phyloP scores from a whole-genome alignment of 2,329 filamentous ascomycete genomes.

The Colletotrichum filicis region DNA sequence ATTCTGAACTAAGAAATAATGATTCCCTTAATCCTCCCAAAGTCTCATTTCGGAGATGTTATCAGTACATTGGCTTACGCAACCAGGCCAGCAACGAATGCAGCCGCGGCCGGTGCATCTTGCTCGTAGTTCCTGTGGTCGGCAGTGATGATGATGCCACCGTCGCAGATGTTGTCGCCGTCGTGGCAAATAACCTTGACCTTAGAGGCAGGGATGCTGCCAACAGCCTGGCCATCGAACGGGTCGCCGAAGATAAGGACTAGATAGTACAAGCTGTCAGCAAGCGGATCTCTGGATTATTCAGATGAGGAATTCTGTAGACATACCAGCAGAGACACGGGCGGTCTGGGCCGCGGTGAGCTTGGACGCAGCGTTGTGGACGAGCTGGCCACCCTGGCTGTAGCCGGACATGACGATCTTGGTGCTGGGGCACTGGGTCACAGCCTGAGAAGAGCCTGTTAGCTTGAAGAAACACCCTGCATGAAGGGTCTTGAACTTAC shows the following conservation, averaged over 20 bases:
- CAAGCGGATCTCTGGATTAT: not conserved
- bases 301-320: not conserved
- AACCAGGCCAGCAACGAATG: conserved; percentile 39
- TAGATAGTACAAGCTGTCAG: conserved; percentile 19
- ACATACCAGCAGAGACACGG: conserved; percentile 42
- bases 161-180: conserved; percentile 46
- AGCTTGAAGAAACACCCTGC: not conserved
- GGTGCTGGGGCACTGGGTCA: conserved; percentile 55
- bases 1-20: not conserved
- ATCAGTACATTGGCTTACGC: not conserved
- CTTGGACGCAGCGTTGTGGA: conserved; percentile 55
- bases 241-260: conserved; percentile 37
- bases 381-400: conserved; percentile 52
- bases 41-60: not conserved
- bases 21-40: not conserved
- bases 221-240: conserved; percentile 17
- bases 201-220: conserved; percentile 14
- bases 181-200: conserved; percentile 44
- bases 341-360: conserved; percentile 47
- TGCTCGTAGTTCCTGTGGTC: conserved; percentile 43
- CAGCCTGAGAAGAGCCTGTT: conserved; percentile 42
- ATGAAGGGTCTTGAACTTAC: not conserved
- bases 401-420: conserved; percentile 60
- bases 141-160: conserved; percentile 40
- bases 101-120: conserved; percentile 43